Evolutionary conservation across 75 land plant species (phyloP), one percentile per base, ranked within the genome.

Genomic region (Selaginella tamariscina): DNA sequence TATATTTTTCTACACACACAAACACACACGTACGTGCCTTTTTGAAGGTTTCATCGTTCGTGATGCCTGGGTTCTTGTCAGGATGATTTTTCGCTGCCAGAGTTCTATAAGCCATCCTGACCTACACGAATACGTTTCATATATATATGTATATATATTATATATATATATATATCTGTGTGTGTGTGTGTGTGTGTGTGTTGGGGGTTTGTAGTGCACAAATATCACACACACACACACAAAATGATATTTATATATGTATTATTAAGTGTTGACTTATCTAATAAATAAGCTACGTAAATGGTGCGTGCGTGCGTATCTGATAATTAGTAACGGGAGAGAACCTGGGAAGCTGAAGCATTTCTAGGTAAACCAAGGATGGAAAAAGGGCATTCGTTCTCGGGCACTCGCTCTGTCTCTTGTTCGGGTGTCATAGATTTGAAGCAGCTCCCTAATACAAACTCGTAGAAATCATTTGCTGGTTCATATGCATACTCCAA

Each of bases 401-500:
- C 56, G 13, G 63, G 26, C 24, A 32, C 62, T 29, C 55, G 62
- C 20, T 20, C 62, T 18, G 57, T 20, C 32, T 5, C 49, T 15
- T 39, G 11, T 15, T 39, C 49, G 5, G 49, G 11, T 39, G 5
- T 39, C 49, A 5, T 39, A 5, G 49, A 5, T 5, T 39, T 39
- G 49, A 28, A 30, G 29, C 62, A 70, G n/a, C 55, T 33, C 30
- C 65, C 72, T 57, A 74, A 30, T 1, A 74, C 76, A 39, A 31
- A 60, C 27, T 69, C 71, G 39, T 68, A 74, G 32, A 74, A 74
- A 2, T 56, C 76, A 31, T 74, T 69, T 23, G 76, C 71, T 33
- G 76, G 76, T 32, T 74, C 76, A 44, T 62, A 74, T 0, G 76
- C 76, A 60, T 74, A 74, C 55, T 74, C 76, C 32, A 74, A 27